Conservation (phyloP, 2,329 filamentous ascomycete genomes). For the Penicillium sp. region DNA sequence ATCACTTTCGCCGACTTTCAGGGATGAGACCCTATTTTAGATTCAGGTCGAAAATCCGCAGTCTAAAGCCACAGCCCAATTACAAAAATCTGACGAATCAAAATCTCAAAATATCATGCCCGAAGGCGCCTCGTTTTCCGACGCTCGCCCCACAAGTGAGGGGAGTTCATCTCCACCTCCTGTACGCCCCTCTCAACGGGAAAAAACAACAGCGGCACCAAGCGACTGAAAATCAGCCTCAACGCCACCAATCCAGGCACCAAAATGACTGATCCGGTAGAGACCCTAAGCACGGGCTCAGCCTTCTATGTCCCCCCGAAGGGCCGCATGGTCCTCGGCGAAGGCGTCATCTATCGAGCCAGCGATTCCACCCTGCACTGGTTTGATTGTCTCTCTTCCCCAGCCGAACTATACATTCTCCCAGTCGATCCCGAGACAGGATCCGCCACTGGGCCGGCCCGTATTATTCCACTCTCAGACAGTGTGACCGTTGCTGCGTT, state of each 20-base stretch:
- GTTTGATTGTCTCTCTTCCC: constrained; percentile 33
- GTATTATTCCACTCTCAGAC: constrained; percentile 32
- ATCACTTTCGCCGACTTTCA: not conserved
- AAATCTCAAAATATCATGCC: not conserved
- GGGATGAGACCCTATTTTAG: not conserved
- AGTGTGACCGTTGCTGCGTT: constrained; percentile 39
- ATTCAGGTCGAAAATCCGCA: not conserved
- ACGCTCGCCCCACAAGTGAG: not conserved
- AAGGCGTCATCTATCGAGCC: constrained; percentile 33
- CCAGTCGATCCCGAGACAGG: constrained; percentile 33
- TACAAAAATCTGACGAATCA: not conserved
- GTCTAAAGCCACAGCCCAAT: not conserved
- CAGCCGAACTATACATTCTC: constrained; percentile 36
- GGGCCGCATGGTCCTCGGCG: constrained; percentile 31
- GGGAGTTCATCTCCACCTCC: not conserved
- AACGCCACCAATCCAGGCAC: not conserved
- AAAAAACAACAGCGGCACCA: not conserved
- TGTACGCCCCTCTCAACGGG: not conserved
- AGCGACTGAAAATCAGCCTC: not conserved
- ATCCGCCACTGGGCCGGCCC: constrained; percentile 25
- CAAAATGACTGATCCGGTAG: not conserved
- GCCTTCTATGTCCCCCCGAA: constrained; percentile 12
- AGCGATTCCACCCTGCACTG: constrained; percentile 34
- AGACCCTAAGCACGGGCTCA: constrained; percentile 2
- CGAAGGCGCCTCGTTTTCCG: not conserved